Evolutionary conservation across 2,329 filamentous ascomycete genomes (phyloP).

Genomic region (Immersiporthe knoxdaviesiana): DNA sequence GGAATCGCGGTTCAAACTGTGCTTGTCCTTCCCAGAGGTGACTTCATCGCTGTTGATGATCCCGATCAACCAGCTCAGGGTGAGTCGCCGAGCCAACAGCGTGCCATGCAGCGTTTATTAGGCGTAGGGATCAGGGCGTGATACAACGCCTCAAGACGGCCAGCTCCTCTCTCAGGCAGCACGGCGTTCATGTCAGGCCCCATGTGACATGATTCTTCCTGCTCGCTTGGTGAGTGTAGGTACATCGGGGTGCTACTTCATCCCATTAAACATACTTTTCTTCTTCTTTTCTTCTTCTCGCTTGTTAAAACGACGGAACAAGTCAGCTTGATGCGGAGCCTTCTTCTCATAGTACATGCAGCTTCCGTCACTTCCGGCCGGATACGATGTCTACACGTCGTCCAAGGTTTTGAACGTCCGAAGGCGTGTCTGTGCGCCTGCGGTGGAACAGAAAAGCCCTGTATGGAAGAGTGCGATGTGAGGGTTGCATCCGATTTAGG

Average conservation of each 20-base stretch:
- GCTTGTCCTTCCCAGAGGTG: background rate
- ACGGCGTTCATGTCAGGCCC: background rate
- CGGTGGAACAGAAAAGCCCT: background rate
- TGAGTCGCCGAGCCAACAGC: background rate
- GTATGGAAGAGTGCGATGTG: background rate
- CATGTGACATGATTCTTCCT: background rate
- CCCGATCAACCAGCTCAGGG: background rate
- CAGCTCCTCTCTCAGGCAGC: background rate
- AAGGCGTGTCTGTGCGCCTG: background rate
- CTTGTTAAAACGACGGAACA: background rate
- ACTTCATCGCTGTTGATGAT: background rate
- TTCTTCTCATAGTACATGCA: background rate
- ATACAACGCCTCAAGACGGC: background rate
- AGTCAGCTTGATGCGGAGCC: background rate
- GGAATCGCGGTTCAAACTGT: no score
- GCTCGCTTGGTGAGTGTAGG: background rate
- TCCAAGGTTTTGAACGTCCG: background rate
- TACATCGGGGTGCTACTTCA: background rate
- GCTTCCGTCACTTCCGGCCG: background rate
- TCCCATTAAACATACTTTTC: background rate
- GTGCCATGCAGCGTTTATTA: background rate
- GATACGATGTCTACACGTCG: background rate
- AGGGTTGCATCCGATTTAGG: background rate
- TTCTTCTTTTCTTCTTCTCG: background rate
- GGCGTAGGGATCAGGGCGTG: background rate